phyloP scores from a whole-genome alignment of 2,329 filamentous ascomycete genomes.

The Cordyceps fumosorosea region DNA sequence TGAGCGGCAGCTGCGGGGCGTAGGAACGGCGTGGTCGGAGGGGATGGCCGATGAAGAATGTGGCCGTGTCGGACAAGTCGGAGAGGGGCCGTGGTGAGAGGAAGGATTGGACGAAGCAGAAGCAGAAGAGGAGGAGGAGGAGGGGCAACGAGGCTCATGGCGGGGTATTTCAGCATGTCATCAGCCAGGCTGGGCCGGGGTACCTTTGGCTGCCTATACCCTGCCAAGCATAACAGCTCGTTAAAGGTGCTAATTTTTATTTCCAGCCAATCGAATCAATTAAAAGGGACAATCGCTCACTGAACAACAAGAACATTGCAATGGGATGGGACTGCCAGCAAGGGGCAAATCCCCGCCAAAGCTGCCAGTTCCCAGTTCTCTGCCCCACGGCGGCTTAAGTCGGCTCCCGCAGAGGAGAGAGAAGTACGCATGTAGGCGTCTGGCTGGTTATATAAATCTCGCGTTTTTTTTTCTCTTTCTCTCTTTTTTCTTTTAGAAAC shows the following conservation, averaged over 20 bases:
- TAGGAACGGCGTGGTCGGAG: not conserved
- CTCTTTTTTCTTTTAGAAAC: not conserved
- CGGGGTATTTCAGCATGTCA: not conserved
- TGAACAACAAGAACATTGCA: not conserved
- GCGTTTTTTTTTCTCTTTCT: not conserved
- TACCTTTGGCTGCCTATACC: not conserved
- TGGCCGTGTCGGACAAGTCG: conserved; percentile 4
- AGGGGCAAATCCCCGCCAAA: not conserved
- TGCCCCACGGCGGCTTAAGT: conserved; percentile 4
- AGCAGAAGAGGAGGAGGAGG: not conserved
- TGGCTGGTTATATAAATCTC: not conserved
- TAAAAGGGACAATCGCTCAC: not conserved
- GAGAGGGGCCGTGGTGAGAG: conserved; percentile 3
- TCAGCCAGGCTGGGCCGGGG: not conserved
- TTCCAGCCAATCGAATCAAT: not conserved
- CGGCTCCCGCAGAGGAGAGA: not conserved
- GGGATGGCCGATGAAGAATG: conserved; percentile 3
- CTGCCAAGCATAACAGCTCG: no score
- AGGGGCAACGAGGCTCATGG: not conserved
- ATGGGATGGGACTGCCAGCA: no score
- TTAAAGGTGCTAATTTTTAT: not conserved
- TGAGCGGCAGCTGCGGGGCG: not conserved
- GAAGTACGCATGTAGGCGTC: no score
- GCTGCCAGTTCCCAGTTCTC: not conserved
- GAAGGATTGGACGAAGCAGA: not conserved